A percentile compares a stretch with the other conserved stretches of the same genome.
These are phyloP conservation scores for Trichoderma simmonsii DNA, from an alignment of 2,329 filamentous ascomycete genomes.

Conservation along the genomic window DNA sequence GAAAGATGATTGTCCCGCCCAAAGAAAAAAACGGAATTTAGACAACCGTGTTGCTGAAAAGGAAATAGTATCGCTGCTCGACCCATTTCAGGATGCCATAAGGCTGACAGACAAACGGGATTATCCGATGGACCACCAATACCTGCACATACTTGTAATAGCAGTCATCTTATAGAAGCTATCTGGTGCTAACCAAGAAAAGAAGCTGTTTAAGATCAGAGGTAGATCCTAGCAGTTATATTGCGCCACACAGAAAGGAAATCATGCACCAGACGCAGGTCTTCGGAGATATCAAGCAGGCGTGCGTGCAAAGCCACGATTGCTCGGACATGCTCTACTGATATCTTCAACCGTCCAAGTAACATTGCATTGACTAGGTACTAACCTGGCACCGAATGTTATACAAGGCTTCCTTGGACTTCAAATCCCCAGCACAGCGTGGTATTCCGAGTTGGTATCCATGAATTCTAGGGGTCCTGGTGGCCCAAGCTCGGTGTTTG, in stretches of 20 bases:
- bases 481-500: not conserved
- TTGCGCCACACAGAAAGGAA: not conserved
- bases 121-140: not conserved
- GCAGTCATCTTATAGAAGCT: not conserved
- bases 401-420: not conserved
- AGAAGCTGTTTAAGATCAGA: not conserved
- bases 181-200: not conserved
- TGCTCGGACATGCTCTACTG: too few relatives aligned
- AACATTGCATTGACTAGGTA: not conserved
- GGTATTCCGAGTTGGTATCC: not conserved
- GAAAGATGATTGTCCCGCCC: not conserved
- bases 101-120: not conserved
- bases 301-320: not conserved
- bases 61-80: not conserved
- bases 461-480: not conserved
- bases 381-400: not conserved
- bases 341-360: not conserved
- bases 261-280: not conserved
- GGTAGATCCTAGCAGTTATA: not conserved
- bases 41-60: not conserved
- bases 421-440: not conserved
- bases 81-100: not conserved
- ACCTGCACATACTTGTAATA: not conserved
- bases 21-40: not conserved
- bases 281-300: not conserved